phyloP scores from a whole-genome alignment of 2,329 filamentous ascomycete species.

The Cercospora sp. region DNA sequence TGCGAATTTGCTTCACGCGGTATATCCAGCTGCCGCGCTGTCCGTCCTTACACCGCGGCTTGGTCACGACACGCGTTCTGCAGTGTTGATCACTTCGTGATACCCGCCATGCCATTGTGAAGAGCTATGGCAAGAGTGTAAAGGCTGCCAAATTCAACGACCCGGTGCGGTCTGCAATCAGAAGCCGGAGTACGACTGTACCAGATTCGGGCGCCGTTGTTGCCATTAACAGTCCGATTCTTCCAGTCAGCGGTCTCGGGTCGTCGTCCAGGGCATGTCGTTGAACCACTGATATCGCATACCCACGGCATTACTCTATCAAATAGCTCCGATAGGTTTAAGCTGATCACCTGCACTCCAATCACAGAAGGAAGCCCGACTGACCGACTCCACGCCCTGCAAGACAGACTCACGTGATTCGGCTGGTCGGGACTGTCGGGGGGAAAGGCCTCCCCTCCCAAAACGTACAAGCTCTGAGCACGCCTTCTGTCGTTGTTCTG shows the following conservation, averaged over 20 bases:
- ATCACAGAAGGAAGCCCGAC: background rate
- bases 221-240: background rate
- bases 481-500: constrained; percentile 11
- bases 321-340: background rate
- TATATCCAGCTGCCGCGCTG: background rate
- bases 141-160: background rate
- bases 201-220: background rate
- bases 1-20: background rate
- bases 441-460: no score
- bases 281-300: background rate
- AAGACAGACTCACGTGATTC: background rate
- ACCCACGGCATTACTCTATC: background rate
- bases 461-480: constrained; percentile 8
- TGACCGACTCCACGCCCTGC: constrained; percentile 2
- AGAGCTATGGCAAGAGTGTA: background rate
- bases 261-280: background rate
- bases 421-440: no score
- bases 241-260: background rate
- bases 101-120: background rate
- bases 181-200: background rate
- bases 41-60: background rate
- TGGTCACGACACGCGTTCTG: background rate
- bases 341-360: background rate
- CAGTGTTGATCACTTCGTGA: background rate
- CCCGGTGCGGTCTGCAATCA: background rate